Evolutionary conservation across 2,329 filamentous ascomycete species (phyloP).

Genomic region (Pestalotiopsis fici): DNA sequence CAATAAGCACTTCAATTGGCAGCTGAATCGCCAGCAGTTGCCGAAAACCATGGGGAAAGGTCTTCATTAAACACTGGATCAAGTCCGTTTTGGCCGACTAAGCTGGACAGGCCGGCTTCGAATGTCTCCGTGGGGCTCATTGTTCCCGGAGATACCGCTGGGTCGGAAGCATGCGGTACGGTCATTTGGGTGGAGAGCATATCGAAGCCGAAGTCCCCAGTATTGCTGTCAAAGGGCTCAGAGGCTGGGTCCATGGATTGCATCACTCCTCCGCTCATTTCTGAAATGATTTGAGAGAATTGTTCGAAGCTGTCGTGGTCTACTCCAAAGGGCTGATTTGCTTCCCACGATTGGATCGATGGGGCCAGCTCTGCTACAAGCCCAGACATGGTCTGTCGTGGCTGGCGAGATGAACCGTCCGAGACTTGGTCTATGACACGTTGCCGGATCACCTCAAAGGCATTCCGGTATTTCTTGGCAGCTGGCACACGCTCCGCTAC

Average conservation of each 20-base stretch:
- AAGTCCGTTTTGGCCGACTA: not conserved
- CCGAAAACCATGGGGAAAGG: not conserved
- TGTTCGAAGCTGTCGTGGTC: constrained; percentile 11
- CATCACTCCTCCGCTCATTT: constrained; percentile 7
- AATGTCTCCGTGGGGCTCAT: not conserved
- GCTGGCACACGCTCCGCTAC: constrained; percentile 29
- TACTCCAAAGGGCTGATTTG: constrained; percentile 9
- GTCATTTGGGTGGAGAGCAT: not conserved
- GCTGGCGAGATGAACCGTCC: constrained; percentile 4
- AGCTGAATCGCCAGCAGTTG: not conserved
- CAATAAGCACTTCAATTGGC: not conserved
- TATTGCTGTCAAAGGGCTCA: not conserved
- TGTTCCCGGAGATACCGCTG: not conserved
- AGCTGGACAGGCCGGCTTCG: not conserved
- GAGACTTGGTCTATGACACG: constrained; percentile 11
- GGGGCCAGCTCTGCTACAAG: constrained; percentile 7
- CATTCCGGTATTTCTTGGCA: constrained; percentile 29
- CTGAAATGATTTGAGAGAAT: constrained; percentile 11
- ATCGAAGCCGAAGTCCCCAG: not conserved
- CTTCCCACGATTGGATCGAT: constrained; percentile 6
- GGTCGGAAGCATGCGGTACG: not conserved
- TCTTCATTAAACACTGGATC: not conserved
- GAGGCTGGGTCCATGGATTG: not conserved
- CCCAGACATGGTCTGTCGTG: not conserved
- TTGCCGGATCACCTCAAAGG: constrained; percentile 22